Percentiles rank a stretch among this genome's conserved stretches.
Evolutionary conservation across 306 rosid genomes (phyloP).

Genomic region (Sechiopsis laciniata): DNA sequence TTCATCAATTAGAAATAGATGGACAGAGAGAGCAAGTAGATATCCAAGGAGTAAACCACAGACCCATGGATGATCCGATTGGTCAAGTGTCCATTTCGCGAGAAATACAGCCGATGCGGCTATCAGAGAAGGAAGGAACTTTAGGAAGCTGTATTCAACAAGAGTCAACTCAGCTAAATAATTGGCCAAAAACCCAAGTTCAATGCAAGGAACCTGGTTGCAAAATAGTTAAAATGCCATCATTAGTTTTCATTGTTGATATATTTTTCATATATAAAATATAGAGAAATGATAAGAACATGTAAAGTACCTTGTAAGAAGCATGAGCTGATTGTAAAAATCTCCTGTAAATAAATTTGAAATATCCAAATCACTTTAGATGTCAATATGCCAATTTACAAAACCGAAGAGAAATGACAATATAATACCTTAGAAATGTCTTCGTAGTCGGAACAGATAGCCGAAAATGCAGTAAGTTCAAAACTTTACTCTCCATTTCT

Average conservation of each 20-base stretch:
- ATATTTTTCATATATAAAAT: conserved; percentile 2
- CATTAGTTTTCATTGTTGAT: neutral
- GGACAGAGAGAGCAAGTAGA: neutral
- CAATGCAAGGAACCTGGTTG: conserved; percentile 55
- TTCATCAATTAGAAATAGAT: neutral
- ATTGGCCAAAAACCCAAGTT: conserved; percentile 81
- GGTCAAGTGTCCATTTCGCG: conserved; percentile 82
- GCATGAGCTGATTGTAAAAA: conserved; percentile 75
- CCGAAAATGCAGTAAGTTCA: conserved; percentile 62
- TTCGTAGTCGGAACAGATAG: conserved; percentile 73
- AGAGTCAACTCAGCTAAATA: conserved; percentile 83
- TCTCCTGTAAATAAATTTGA: conserved; percentile 60
- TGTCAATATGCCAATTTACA: conserved; percentile 3
- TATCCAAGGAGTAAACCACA: neutral
- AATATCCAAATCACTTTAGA: conserved; percentile 11
- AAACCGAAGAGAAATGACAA: neutral
- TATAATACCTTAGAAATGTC: conserved; percentile 77
- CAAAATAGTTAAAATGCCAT: conserved; percentile 5
- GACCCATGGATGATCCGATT: conserved; percentile 78
- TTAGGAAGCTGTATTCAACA: conserved; percentile 63
- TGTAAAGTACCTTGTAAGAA: conserved; percentile 51
- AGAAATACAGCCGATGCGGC: conserved; percentile 92
- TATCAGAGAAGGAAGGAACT: conserved; percentile 71
- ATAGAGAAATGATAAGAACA: neutral
- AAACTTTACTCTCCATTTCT: conserved; percentile 63